Evolutionary conservation across 139 green algal species (phyloP).

Genomic region (Picochlorum costavermella): DNA sequence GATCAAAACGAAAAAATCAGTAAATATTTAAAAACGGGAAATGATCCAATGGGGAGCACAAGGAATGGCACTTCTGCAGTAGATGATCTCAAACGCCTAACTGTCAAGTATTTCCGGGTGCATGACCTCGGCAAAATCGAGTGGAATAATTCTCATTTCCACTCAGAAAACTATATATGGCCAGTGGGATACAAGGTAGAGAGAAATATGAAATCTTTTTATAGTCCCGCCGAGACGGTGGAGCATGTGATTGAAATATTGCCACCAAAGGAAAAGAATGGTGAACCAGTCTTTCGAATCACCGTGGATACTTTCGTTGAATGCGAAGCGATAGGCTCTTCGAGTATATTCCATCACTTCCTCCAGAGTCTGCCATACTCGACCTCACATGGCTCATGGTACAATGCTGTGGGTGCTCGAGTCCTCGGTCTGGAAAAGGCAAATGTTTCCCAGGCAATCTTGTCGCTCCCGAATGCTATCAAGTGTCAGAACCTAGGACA

Average conservation of each 20-base stretch:
- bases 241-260: not conserved
- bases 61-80: too few relatives aligned
- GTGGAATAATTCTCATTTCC: constrained; percentile 55
- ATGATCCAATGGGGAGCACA: too few relatives aligned
- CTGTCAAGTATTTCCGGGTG: constrained; percentile 19
- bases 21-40: too few relatives aligned
- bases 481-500: not conserved
- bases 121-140: constrained; percentile 50
- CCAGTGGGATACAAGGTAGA: constrained; percentile 49
- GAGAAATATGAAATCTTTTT: constrained; percentile 4
- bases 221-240: not conserved
- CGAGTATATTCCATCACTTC: not conserved
- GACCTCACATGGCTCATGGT: not conserved
- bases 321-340: not conserved
- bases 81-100: not conserved
- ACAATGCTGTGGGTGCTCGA: not conserved
- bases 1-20: too few relatives aligned
- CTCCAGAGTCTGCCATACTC: not conserved
- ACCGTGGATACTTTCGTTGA: not conserved
- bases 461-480: not conserved
- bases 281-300: not conserved
- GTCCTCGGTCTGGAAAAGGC: not conserved
- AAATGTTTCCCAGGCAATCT: not conserved
- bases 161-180: constrained; percentile 57
- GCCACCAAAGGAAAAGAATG: not conserved